Percentiles rank a stretch among this genome's conserved stretches.
These are phyloP conservation scores for Citrus unshiu DNA, from an alignment of 345 rosid species.

Conservation along the genomic window DNA sequence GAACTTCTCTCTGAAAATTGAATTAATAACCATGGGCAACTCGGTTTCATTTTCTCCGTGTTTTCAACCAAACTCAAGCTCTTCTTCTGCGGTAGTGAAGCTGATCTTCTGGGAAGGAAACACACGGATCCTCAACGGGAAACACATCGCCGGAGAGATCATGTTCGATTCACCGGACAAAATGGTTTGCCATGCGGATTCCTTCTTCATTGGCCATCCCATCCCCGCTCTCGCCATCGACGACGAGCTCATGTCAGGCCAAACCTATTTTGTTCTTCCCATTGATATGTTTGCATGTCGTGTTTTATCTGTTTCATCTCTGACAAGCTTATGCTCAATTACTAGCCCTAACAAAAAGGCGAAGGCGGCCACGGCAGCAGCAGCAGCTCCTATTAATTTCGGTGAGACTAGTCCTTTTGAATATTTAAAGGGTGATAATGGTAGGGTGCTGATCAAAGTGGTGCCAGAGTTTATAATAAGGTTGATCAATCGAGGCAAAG, in stretches of 20 bases:
- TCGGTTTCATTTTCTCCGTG: constrained; percentile 36
- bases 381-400: constrained; percentile 33
- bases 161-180: constrained; percentile 86
- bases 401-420: constrained; percentile 51
- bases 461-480: constrained; percentile 51
- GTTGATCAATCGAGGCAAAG: constrained; percentile 23
- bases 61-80: constrained; percentile 11
- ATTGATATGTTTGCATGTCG: constrained; percentile 52
- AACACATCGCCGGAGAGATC: constrained; percentile 82
- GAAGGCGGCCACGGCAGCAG: neutral
- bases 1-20: neutral
- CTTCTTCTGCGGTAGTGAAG: constrained; percentile 27
- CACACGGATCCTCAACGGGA: constrained; percentile 43
- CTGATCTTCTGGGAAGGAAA: constrained; percentile 64
- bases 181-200: constrained; percentile 75
- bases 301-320: constrained; percentile 56
- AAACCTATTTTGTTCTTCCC: constrained; percentile 81
- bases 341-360: constrained; percentile 17
- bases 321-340: constrained; percentile 48
- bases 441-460: constrained; percentile 54
- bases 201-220: constrained; percentile 87
- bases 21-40: constrained; percentile 36
- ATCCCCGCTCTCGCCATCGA: constrained; percentile 63
- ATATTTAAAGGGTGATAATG: constrained; percentile 40
- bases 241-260: constrained; percentile 59